Evolutionary conservation across 2,329 filamentous ascomycete genomes (phyloP).

Genomic region (Beauveria pseudobassiana): DNA sequence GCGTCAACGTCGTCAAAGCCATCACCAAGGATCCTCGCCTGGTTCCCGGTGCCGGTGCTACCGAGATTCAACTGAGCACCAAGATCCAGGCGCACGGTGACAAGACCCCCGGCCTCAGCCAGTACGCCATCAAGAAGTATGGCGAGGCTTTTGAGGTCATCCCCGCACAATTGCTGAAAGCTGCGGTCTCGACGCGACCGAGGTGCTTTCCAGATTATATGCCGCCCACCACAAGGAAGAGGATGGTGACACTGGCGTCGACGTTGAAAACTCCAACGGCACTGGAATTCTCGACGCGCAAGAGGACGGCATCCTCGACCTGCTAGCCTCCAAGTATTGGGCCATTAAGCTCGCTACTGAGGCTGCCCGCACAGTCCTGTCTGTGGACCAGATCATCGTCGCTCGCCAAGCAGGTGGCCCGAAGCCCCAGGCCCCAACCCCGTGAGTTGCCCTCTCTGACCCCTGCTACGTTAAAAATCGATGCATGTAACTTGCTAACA

Average conservation of each 20-base stretch:
- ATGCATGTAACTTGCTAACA: neutral
- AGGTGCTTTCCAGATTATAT: constrained; percentile 86
- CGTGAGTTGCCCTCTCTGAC: constrained; percentile 26
- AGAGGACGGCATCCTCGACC: constrained; percentile 82
- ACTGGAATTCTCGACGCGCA: constrained; percentile 79
- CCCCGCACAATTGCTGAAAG: constrained; percentile 86
- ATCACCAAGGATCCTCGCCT: constrained; percentile 89
- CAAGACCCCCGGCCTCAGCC: constrained; percentile 83
- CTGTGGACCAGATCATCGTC: constrained; percentile 98
- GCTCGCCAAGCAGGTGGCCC: constrained; percentile 94
- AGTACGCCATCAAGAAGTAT: constrained; percentile 96
- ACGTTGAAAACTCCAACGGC: constrained; percentile 80
- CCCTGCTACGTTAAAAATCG: too few relatives aligned
- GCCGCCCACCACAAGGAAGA: constrained; percentile 86
- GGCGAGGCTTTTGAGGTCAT: constrained; percentile 97
- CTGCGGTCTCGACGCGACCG: constrained; percentile 93
- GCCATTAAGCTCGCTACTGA: constrained; percentile 96
- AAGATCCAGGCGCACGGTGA: constrained; percentile 85
- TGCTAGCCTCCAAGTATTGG: constrained; percentile 90
- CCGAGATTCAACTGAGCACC: constrained; percentile 89
- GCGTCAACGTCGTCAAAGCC: constrained; percentile 97
- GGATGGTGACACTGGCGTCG: constrained; percentile 85
- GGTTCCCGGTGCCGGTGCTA: constrained; percentile 88
- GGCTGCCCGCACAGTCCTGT: constrained; percentile 85
- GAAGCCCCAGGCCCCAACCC: constrained; percentile 95